A percentile compares a stretch with the other conserved stretches of the same genome.
Conservation (phyloP, 2,329 filamentous ascomycete species). For the Zymoseptoria brevis region DNA sequence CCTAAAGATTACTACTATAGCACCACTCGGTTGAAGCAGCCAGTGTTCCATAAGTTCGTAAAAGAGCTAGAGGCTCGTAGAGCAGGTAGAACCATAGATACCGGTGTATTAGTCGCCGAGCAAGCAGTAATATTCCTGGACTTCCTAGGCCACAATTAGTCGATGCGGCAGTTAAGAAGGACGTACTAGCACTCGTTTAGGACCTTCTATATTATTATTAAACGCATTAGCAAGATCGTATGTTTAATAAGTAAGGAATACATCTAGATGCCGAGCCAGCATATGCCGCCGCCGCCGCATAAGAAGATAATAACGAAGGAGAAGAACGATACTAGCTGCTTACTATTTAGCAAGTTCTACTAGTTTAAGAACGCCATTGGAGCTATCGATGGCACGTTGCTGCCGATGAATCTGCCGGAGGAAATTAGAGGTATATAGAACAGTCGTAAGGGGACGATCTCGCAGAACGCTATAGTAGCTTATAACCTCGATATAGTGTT, state of each 20-base stretch:
- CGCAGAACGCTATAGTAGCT: neutral
- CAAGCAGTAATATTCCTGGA: neutral
- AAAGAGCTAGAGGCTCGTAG: too few relatives aligned
- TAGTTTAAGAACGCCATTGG: neutral
- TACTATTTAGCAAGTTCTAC: neutral
- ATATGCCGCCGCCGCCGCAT: neutral
- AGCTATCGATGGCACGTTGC: neutral
- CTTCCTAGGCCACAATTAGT: neutral
- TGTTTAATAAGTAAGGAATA: neutral
- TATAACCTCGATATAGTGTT: neutral
- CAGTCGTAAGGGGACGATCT: conserved; percentile 1
- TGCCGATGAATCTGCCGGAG: neutral
- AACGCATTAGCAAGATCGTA: too few relatives aligned
- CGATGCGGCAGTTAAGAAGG: neutral
- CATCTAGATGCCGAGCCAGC: neutral
- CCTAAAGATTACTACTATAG: neutral
- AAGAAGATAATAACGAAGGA: neutral
- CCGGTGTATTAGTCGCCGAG: neutral
- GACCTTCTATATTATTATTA: neutral
- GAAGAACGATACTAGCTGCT: neutral
- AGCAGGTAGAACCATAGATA: neutral
- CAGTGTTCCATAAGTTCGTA: neutral
- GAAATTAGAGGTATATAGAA: neutral
- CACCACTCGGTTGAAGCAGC: neutral
- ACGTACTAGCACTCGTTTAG: neutral